Percentiles rank a stretch among this genome's conserved stretches.
These are phyloP conservation scores for Paramecium tetraurelia DNA, from an alignment of 73 alveolate genomes.

Conservation along the genomic window DNA sequence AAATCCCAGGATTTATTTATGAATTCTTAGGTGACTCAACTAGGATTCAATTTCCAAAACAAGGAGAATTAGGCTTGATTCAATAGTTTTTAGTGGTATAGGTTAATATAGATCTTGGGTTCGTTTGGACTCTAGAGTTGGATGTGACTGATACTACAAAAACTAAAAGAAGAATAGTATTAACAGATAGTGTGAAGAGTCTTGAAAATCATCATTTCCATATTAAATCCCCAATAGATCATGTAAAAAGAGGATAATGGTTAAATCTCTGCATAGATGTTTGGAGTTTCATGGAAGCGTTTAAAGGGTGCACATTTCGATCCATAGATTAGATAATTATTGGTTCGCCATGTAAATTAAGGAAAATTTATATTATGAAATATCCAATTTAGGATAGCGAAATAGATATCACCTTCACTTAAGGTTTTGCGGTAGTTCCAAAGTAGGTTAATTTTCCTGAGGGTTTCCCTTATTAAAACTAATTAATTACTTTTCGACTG, in stretches of 20 bases:
- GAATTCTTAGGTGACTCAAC: slow-evolving; percentile 55
- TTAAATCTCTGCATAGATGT: slow-evolving; percentile 54
- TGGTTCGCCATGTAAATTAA: slow-evolving; percentile 58
- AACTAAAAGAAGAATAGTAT: slow-evolving; percentile 51
- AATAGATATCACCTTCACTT: background rate
- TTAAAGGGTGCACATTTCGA: slow-evolving; percentile 49
- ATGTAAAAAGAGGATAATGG: slow-evolving; percentile 55
- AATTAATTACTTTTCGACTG: slow-evolving; percentile 18
- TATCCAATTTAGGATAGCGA: slow-evolving; percentile 53
- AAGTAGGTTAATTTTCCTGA: slow-evolving; percentile 53
- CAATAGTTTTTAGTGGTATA: slow-evolving; percentile 34
- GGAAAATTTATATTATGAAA: slow-evolving; percentile 52
- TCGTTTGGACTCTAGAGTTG: slow-evolving; percentile 49
- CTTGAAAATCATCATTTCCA: slow-evolving; percentile 53
- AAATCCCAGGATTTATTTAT: background rate
- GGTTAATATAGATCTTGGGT: slow-evolving; percentile 19
- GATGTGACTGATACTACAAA: slow-evolving; percentile 51
- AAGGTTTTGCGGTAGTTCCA: slow-evolving; percentile 39
- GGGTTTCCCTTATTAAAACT: slow-evolving; percentile 35
- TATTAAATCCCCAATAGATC: slow-evolving; percentile 59
- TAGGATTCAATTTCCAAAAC: slow-evolving; percentile 39
- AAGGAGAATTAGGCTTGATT: slow-evolving; percentile 51
- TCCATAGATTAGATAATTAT: slow-evolving; percentile 53
- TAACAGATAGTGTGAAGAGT: slow-evolving; percentile 34
- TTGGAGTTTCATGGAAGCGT: slow-evolving; percentile 64